These are phyloP conservation scores for Pythium insidiosum DNA, from an alignment of 352 stramenopile species.

Conservation along the genomic window DNA sequence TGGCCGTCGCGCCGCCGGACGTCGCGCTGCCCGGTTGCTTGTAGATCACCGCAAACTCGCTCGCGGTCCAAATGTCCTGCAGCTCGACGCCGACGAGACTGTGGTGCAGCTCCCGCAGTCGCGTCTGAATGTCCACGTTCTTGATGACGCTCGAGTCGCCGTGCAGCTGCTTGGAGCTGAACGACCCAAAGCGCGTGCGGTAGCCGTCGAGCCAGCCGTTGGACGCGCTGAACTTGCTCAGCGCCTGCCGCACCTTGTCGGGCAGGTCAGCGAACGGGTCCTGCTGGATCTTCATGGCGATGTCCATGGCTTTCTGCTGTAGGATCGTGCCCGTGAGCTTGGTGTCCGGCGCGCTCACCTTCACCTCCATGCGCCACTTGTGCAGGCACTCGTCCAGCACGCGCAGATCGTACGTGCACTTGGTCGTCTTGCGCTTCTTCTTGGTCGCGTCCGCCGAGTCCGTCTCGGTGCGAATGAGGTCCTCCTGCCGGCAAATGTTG, in stretches of 20 bases:
- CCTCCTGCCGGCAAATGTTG: conserved; percentile 80
- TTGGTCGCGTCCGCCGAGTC: conserved; percentile 79
- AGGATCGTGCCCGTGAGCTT: conserved; percentile 76
- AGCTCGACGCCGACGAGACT: conserved; percentile 48
- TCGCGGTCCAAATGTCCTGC: conserved; percentile 73
- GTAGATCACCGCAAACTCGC: conserved; percentile 67
- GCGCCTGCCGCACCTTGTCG: conserved; percentile 63
- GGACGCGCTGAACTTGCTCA: conserved; percentile 71
- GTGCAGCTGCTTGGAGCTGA: conserved; percentile 64
- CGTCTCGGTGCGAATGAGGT: conserved; percentile 78
- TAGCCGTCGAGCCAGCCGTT: conserved; percentile 86
- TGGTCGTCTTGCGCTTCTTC: conserved; percentile 84
- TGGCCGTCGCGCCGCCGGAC: conserved; percentile 3
- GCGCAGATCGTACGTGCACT: conserved; percentile 75
- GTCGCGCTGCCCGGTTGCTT: conserved; percentile 17
- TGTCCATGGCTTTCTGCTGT: conserved; percentile 79
- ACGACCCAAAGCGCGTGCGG: conserved; percentile 72
- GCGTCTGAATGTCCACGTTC: conserved; percentile 78
- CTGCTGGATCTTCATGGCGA: conserved; percentile 65
- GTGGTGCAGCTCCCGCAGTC: conserved; percentile 74
- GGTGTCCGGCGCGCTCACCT: conserved; percentile 66
- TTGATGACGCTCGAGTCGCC: conserved; percentile 67
- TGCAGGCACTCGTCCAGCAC: conserved; percentile 79
- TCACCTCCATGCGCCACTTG: conserved; percentile 85
- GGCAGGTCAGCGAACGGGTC: conserved; percentile 62